phyloP scores from a whole-genome alignment of 345 rosid species.

The Ricinus communis region DNA sequence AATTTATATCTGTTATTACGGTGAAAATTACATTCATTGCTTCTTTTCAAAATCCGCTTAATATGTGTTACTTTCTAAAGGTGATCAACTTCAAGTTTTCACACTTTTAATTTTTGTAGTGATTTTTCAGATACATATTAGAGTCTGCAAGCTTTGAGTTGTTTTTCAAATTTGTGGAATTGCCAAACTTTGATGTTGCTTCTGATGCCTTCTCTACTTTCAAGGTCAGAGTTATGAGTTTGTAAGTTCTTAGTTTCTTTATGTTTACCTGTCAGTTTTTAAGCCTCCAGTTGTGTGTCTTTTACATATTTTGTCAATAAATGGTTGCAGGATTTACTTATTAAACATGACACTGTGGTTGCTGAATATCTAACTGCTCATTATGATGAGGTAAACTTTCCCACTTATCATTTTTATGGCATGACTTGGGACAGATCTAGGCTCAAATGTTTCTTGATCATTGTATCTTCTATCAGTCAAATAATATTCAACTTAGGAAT shows the following conservation, averaged over 20 bases:
- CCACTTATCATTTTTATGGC: neutral
- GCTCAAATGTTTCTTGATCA: conserved; percentile 1
- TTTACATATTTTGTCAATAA: conserved; percentile 10
- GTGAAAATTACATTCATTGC: neutral
- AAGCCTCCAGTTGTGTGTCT: conserved; percentile 9
- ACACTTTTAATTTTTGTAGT: conserved; percentile 47
- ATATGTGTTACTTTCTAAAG: neutral
- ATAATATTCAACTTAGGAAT: neutral
- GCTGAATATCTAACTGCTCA: conserved; percentile 76
- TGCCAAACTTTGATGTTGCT: conserved; percentile 91
- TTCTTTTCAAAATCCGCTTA: conserved; percentile 8
- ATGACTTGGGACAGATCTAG: conserved; percentile 5
- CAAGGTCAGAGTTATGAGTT: conserved; percentile 57
- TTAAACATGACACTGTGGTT: conserved; percentile 72
- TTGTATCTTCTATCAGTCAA: conserved; percentile 3
- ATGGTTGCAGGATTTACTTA: conserved; percentile 74
- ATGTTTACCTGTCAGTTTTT: conserved; percentile 14
- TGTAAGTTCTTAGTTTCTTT: conserved; percentile 16
- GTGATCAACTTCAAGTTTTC: conserved; percentile 28
- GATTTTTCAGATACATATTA: conserved; percentile 79
- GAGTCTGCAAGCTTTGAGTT: conserved; percentile 91
- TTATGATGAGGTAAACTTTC: conserved; percentile 72
- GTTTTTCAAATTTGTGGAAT: conserved; percentile 95
- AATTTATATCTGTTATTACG: too few species aligned
- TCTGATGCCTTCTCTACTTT: conserved; percentile 98